These are phyloP conservation scores for Aureobasidium zeae DNA, from an alignment of 2,329 filamentous ascomycete species.

Conservation along the genomic window DNA sequence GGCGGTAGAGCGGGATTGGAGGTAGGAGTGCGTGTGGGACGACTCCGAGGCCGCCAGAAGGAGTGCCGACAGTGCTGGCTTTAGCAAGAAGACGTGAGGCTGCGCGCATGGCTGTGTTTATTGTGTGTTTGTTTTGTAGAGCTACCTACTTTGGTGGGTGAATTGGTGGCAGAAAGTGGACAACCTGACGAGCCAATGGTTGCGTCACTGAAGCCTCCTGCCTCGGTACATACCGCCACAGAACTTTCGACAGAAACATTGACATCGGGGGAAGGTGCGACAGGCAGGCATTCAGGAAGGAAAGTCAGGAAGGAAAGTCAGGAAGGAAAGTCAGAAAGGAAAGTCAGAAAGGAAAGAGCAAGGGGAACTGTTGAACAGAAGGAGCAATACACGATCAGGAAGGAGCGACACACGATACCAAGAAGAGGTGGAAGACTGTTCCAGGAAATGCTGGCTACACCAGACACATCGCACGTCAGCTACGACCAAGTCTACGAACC, in stretches of 20 bases:
- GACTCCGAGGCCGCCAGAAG: constrained; percentile 31
- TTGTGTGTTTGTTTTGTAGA: too few relatives aligned
- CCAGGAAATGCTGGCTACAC: constrained; percentile 75
- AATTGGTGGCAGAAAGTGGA: too few relatives aligned
- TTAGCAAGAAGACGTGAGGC: constrained; percentile 25
- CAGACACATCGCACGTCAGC: constrained; percentile 82
- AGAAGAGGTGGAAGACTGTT: not conserved
- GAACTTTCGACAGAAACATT: constrained; percentile 9
- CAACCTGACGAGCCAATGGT: too few relatives aligned
- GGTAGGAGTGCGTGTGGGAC: constrained; percentile 64
- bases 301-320: too few relatives aligned
- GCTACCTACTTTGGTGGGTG: too few relatives aligned
- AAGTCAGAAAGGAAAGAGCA: too few relatives aligned
- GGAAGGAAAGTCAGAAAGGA: too few relatives aligned
- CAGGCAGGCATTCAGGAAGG: too few relatives aligned
- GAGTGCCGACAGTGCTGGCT: constrained; percentile 26
- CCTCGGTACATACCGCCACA: constrained; percentile 4
- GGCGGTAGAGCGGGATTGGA: constrained; percentile 80
- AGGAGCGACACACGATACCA: too few relatives aligned
- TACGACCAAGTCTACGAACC: constrained; percentile 90
- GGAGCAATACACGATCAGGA: too few relatives aligned
- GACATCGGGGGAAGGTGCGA: too few relatives aligned
- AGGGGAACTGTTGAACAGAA: too few relatives aligned
- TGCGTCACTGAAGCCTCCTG: constrained; percentile 5
- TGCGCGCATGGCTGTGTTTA: constrained; percentile 20